Conservation (phyloP, 176 grass and related monocot genomes). For the Puccinellia tenuiflora region DNA sequence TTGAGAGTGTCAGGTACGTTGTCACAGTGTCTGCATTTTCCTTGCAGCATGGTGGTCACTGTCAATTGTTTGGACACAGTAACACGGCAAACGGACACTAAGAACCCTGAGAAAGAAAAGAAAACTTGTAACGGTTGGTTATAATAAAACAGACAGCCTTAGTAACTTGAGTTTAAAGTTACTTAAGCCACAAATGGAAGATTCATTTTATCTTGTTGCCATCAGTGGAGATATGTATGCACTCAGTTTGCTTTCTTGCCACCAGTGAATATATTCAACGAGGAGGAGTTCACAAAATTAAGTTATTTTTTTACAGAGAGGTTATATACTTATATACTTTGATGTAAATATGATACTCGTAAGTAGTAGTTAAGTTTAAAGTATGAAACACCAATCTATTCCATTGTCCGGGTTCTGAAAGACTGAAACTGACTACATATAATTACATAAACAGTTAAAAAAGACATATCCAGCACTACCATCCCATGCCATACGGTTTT, state of each 20-base stretch:
- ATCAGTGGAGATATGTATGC: too few relatives aligned
- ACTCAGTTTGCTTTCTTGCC: neutral
- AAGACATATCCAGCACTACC: neutral
- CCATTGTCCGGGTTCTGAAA: neutral
- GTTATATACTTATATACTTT: neutral
- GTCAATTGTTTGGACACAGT: neutral
- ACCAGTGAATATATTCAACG: neutral
- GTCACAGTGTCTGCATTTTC: neutral
- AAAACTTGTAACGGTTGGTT: neutral
- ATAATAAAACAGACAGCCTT: too few relatives aligned
- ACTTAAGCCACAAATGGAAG: too few relatives aligned
- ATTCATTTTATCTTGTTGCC: too few relatives aligned
- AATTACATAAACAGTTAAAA: neutral
- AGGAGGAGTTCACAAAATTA: neutral
- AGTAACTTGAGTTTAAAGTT: too few relatives aligned
- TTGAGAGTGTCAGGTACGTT: neutral
- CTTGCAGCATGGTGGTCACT: neutral
- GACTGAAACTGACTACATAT: neutral
- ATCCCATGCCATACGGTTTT: too few relatives aligned
- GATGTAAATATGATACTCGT: neutral
- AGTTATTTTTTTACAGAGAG: slow-evolving; percentile 9
- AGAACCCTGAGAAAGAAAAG: neutral
- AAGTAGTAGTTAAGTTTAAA: neutral
- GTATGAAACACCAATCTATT: neutral
- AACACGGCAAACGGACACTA: neutral